Evolutionary conservation across 768 basidiomycete species (phyloP), one percentile per base, ranked within the genome.

Genomic region (Sarcodon aspratus): DNA sequence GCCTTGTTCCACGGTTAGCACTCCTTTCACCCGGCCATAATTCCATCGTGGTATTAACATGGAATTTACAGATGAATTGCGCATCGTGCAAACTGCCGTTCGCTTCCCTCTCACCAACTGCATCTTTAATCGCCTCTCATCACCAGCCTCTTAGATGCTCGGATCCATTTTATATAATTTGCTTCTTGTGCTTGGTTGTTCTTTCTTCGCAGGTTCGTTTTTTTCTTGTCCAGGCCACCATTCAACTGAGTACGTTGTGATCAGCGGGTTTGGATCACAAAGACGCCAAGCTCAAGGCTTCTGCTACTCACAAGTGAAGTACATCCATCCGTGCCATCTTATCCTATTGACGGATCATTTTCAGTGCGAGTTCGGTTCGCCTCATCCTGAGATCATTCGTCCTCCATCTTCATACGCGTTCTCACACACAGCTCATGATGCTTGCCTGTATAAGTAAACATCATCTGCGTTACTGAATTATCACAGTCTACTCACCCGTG

Each of bases 161-260:
- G 93, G 93, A 17, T 92, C 88, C 32, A 87, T 96, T 52, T 66
- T 95, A 36, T 93, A 90, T 10, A 96, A 96, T 64, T 70, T 94
- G 36, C 75, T 96, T 8, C 73, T 96, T 35, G 92, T 97, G 13
- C 71, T 97, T 10, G 93, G 93, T 7, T 89, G 85, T 64, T 89
- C 88, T 10, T 95, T 94, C 72, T 68, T 94, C 18, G 6, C 48
- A 80, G 21, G 21, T 27, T 52, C 51, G 70, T 63, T 27, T 27
- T 27, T 27, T 27, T 27, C 5, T 27, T 27, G 31, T 46, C 46
- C 8, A 9, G 49, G 7, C 17, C 36, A 32, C 35, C 33, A 15
- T 31, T 18, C 9, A 17, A 43, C 9, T 15, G 12, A 7, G 40
- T 27, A n/a, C n/a, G n/a, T n/a, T n/a, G 3, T 12, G 21, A 11